Evolutionary conservation across 108 stramenopile genomes (phyloP), one percentile per base, ranked within the genome.

Genomic region (Asterionellopsis glacialis): DNA sequence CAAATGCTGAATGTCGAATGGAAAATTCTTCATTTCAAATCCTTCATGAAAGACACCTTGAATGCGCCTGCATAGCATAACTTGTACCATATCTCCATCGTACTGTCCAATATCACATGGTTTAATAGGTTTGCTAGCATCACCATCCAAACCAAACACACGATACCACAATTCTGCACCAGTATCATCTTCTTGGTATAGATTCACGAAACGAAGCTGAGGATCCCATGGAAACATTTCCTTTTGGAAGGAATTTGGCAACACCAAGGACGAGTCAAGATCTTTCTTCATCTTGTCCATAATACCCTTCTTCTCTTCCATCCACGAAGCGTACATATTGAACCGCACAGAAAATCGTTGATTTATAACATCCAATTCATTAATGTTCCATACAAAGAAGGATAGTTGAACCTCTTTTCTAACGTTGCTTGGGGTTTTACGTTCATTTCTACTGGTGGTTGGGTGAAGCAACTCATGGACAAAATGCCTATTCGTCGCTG

Each of bases 161-260:
- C 43, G 43, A 44, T 44, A 44, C 43, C 43, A 44, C 43, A 13
- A 11, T 44, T 44, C 43, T 44, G 11, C 14, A 44, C 14, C 43
- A 13, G 43, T 44, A 14, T 44, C 43, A 44, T 44, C 43, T 44
- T 44, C 43, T 44, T 44, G 12, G 14, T 13, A 44, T 44, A 44
- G 14, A 44, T 44, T 44, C 14, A 14, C 14, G 43, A 44, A 44
- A 13, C 43, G 43, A 44, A 44, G 43, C 43, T 44, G 43, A 13
- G 43, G 43, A 44, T 44, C 43, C 43, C 43, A 44, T 13, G 43
- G 43, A 44, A 44, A 14, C 43, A 44, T 44, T 44, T 44, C 43
- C 14, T 44, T 44, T 14, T 44, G 11, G 43, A 44, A 44, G 14
- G 12, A 13, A 11, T 44, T 14, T 44, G 11, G 12, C 14, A 13